Conservation (phyloP, 108 stramenopile species). For the Aurantiochytrium sp. region DNA sequence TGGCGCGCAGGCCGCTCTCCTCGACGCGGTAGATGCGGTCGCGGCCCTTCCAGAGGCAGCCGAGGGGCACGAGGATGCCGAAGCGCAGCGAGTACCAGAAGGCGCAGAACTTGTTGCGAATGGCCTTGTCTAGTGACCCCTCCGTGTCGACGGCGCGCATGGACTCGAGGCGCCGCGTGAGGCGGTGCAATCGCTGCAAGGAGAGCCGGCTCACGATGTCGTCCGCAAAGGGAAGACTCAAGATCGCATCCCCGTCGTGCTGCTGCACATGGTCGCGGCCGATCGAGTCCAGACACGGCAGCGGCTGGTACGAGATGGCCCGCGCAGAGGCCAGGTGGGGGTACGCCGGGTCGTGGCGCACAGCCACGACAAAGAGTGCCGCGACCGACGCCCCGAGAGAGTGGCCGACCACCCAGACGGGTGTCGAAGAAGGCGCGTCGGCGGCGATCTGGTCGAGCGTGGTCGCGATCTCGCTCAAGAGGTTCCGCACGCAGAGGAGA, state of each 20-base stretch:
- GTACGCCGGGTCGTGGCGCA: neutral
- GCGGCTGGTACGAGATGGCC: neutral
- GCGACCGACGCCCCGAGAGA: constrained; percentile 8
- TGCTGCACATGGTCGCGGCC: neutral
- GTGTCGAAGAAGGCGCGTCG: neutral
- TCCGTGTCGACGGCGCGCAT: neutral
- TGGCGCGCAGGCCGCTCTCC: neutral
- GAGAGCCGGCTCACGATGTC: constrained; percentile 8
- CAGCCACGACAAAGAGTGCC: neutral
- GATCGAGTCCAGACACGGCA: neutral
- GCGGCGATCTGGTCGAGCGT: neutral
- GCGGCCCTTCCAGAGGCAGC: neutral
- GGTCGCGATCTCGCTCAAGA: neutral
- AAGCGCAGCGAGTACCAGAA: neutral
- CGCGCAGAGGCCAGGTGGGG: neutral
- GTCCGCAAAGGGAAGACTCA: constrained; percentile 3
- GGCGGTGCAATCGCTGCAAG: neutral
- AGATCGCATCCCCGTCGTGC: neutral
- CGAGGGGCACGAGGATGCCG: neutral
- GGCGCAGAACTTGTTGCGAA: neutral
- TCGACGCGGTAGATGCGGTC: neutral
- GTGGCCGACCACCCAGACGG: neutral
- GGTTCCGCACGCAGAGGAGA: neutral
- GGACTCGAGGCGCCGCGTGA: neutral
- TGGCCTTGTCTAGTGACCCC: neutral